phyloP scores from a whole-genome alignment of 805 yeast genomes.

The Huiozyma naganishii region DNA sequence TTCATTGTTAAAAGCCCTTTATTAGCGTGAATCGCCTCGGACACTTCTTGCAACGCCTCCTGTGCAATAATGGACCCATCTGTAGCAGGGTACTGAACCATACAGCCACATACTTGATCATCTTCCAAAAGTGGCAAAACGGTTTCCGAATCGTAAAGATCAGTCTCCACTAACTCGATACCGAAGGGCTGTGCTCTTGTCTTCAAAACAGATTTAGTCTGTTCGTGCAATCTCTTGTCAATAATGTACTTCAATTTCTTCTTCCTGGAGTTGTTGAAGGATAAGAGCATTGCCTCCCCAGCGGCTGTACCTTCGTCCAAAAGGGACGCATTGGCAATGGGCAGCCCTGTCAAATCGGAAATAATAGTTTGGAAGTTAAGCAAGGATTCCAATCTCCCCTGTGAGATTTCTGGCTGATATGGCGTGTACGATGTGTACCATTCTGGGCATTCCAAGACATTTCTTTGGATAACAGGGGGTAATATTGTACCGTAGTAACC shows the following conservation, averaged over 20 bases:
- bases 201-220: constrained; percentile 67
- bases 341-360: constrained; percentile 82
- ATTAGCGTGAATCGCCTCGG: constrained; percentile 53
- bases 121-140: constrained; percentile 29
- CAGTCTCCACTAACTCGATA: constrained; percentile 51
- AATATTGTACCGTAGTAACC: constrained; percentile 87
- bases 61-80: constrained; percentile 55
- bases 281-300: constrained; percentile 88
- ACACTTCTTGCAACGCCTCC: constrained; percentile 40
- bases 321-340: constrained; percentile 89
- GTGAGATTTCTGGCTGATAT: constrained; percentile 95
- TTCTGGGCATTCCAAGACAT: constrained; percentile 84
- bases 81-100: constrained; percentile 86
- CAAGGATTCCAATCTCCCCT: constrained; percentile 86
- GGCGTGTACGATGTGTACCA: constrained; percentile 99
- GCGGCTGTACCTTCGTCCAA: constrained; percentile 97
- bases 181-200: constrained; percentile 71
- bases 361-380: constrained; percentile 90
- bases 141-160: constrained; percentile 33
- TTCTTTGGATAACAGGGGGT: constrained; percentile 90
- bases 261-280: constrained; percentile 55
- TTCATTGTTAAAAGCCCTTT: constrained; percentile 79
- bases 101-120: constrained; percentile 58
- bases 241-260: constrained; percentile 62
- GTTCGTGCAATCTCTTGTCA: constrained; percentile 71